phyloP scores from a whole-genome alignment of 352 stramenopile genomes.

The Pythium volutum region DNA sequence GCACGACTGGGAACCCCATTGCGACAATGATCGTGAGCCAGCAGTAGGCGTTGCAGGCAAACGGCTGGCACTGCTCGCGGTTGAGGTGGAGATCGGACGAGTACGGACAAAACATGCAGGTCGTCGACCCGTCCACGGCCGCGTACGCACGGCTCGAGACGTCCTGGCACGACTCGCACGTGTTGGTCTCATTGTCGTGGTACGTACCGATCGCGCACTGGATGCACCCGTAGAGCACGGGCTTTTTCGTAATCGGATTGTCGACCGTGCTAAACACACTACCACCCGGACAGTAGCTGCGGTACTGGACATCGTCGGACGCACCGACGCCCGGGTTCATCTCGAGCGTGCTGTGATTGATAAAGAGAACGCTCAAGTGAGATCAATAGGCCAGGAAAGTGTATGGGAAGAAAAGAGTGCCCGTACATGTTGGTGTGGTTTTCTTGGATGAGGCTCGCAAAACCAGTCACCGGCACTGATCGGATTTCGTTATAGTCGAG shows the following conservation, averaged over 20 bases:
- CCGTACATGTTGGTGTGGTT: constrained; percentile 50
- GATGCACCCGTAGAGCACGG: constrained; percentile 50
- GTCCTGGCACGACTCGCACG: constrained; percentile 37
- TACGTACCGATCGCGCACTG: constrained; percentile 57
- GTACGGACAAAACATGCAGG: constrained; percentile 59
- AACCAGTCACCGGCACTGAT: constrained; percentile 54
- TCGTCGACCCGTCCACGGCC: constrained; percentile 43
- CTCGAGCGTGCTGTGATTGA: constrained; percentile 33
- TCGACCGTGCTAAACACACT: constrained; percentile 47
- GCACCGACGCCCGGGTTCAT: constrained; percentile 54
- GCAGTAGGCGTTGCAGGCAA: constrained; percentile 54
- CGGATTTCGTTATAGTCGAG: constrained; percentile 60
- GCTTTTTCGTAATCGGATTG: constrained; percentile 20
- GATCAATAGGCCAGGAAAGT: not conserved
- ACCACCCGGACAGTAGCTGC: constrained; percentile 47
- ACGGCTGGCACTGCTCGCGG: constrained; percentile 37
- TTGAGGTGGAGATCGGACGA: constrained; percentile 46
- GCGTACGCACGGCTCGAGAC: constrained; percentile 53
- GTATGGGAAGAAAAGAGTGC: not conserved
- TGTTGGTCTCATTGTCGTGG: constrained; percentile 45
- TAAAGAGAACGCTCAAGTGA: not conserved
- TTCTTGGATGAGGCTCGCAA: constrained; percentile 40
- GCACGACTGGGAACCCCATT: constrained; percentile 41
- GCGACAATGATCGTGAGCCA: constrained; percentile 62
- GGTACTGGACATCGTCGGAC: constrained; percentile 30